Base-by-base conservation (phyloP, 805 yeast species). In the Myxozyma kluyveri region DNA sequence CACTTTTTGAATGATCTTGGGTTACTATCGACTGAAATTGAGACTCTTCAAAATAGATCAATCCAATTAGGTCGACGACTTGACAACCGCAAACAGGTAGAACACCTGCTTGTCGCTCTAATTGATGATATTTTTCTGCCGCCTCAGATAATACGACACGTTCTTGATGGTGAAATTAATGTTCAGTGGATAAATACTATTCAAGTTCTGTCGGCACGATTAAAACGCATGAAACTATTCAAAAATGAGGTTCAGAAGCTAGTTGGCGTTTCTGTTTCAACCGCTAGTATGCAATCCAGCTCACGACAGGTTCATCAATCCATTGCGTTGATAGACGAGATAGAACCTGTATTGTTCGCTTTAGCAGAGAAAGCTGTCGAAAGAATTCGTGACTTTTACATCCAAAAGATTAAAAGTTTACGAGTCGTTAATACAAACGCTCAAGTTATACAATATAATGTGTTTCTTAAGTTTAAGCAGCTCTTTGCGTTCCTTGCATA, bases 51-150 rank as follows among this genome's bases (percentile, higher is more conserved):
- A 60, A 65, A 71, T 4, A 74, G 80, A 52, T 80, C 86, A 1
- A 64, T 75, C 17, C 67, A 71, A 17, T 66, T 85, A 38, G 75
- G 78, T 36, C 61, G 67, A 19, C 72, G 80, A 37, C 71, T 83
- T 12, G 71, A 71, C 10, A 68, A 70, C 36, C 79, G 84, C 44
- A 73, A 76, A 17, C 61, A 68, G 29, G 74, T 78, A 18, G 79
- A 82, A 50, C 66, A 67, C 6, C 73, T 73, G 46, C 75, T 89
- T 50, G 80, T 85, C 18, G 95, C 96, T 0, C 70, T 87, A n/a
- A 82, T 89, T 0, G 76, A 84, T 35, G 90, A 86, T 58, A 71
- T 86, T 32, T 72, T 86, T 53, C 79, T 90, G 5, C 86, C 96
- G 0, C 93, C 96, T 0, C 78, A 78, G 1, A 73, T 86, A 1